Evolutionary conservation across 805 yeast species (phyloP), one percentile per base, ranked within the genome.

Genomic region (Priceomyces fermenticarens): DNA sequence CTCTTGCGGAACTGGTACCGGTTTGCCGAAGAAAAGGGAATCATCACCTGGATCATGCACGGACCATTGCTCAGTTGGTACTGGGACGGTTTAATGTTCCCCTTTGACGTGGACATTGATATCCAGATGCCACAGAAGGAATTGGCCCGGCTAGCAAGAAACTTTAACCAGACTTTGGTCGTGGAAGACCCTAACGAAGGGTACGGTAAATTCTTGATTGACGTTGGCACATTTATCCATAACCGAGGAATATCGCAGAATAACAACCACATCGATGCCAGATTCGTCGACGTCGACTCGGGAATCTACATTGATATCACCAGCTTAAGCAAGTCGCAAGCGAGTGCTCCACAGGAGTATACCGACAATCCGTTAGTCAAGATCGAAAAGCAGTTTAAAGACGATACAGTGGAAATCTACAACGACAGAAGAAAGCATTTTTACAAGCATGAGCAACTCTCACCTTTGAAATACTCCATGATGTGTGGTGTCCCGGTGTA

Each of bases 361-460:
- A 14, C n/a, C 14, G 29, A 38, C 23, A 36, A 37, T 12, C 40
- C 39, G n/a, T 26, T 47, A 29, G 41, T 46, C 8, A 32, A 39
- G 14, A 40, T 43, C 6, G 32, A 26, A 1, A 40, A 46, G 27
- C 38, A 41, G 4, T 23, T 17, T 3, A 41, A 48, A 5, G 46
- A 43, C 28, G 43, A 33, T 70, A 73, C 42, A n/a, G 43, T 43
- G 7, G 52, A 51, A 36, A 42, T 62, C 32, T 54, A 48, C 38
- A 64, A 70, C 40, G 83, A 88, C 54, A 68, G 83, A 46, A 79
- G 82, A 57, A 67, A 70, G 40, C 89, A 83, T 58, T 78, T 75
- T 46, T 73, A 72, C 41, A 53, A 58, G 1, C 56, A 69, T 36
- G 59, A 69, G 0, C 76, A 77, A 41, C 42, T 83, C 10, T 66